Evolutionary conservation across 2,329 filamentous ascomycete genomes (phyloP).

Genomic region (Aspergillus proliferans): DNA sequence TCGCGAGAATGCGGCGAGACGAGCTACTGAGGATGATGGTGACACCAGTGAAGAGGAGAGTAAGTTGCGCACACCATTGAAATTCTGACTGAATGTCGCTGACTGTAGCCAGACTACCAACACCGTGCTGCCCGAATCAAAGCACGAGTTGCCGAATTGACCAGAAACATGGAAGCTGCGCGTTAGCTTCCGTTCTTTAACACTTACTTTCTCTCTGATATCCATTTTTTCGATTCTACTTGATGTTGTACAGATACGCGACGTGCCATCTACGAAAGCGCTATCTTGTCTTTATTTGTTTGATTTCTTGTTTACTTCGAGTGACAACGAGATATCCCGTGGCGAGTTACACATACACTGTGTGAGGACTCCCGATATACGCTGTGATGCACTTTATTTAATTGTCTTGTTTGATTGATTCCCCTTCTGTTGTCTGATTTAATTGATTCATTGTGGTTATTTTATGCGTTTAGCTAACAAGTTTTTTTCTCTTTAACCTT

Average conservation of each 20-base stretch:
- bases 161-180: constrained; percentile 66
- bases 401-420: constrained; percentile 23
- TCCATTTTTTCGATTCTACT: constrained; percentile 6
- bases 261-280: background rate
- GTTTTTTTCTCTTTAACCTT: no score
- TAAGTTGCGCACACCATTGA: constrained; percentile 45
- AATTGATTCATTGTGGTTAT: background rate
- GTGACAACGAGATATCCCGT: background rate
- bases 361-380: constrained; percentile 7
- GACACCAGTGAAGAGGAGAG: constrained; percentile 95
- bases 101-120: constrained; percentile 65
- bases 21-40: constrained; percentile 69
- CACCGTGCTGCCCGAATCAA: constrained; percentile 96
- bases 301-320: background rate
- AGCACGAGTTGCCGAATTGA: constrained; percentile 89
- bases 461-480: no score
- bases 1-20: constrained; percentile 83
- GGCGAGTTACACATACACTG: background rate
- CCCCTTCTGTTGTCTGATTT: constrained; percentile 23
- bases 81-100: constrained; percentile 17
- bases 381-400: constrained; percentile 8
- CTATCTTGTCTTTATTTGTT: background rate
- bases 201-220: background rate
- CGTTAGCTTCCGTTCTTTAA: constrained; percentile 11
- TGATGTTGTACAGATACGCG: background rate